phyloP scores from a whole-genome alignment of 2,329 filamentous ascomycete species.

The Harringtonia aguacate region DNA sequence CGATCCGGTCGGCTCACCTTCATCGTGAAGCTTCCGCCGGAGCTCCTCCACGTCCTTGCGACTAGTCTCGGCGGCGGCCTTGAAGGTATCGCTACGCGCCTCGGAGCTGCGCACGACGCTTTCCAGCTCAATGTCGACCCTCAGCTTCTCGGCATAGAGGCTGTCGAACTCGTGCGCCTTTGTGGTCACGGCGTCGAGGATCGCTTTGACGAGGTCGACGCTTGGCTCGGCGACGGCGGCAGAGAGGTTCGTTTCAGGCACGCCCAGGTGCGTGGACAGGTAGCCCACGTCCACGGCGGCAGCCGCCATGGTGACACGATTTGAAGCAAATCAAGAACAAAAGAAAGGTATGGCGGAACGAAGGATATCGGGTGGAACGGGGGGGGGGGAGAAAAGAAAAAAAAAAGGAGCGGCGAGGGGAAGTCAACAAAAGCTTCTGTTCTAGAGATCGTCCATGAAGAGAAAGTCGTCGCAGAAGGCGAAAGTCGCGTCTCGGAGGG shows the following conservation, averaged over 20 bases:
- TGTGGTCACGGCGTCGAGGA: conserved; percentile 63
- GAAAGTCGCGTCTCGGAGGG: too few relatives aligned
- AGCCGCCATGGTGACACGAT: conserved; percentile 40
- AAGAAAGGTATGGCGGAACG: background rate
- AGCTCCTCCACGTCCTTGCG: conserved; percentile 75
- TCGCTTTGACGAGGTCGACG: conserved; percentile 60
- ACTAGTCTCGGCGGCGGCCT: conserved; percentile 70
- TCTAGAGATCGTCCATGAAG: too few relatives aligned
- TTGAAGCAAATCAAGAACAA: background rate
- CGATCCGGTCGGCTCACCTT: conserved; percentile 50
- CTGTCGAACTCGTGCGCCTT: conserved; percentile 79
- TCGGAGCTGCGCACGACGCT: conserved; percentile 78
- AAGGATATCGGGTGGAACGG: too few relatives aligned
- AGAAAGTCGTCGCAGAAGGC: too few relatives aligned
- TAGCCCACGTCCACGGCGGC: conserved; percentile 58
- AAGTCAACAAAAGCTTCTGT: too few relatives aligned
- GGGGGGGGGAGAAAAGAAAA: too few relatives aligned
- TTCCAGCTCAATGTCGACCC: conserved; percentile 85
- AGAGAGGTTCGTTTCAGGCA: conserved; percentile 54
- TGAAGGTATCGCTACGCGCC: conserved; percentile 70
- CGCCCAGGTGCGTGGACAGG: conserved; percentile 58
- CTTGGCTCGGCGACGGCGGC: conserved; percentile 59
- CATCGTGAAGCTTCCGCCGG: conserved; percentile 67
- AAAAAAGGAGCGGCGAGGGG: background rate
- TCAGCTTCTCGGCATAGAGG: conserved; percentile 77